Evolutionary conservation across 257 asterid genomes (phyloP).

Genomic region (Echium plantagineum): DNA sequence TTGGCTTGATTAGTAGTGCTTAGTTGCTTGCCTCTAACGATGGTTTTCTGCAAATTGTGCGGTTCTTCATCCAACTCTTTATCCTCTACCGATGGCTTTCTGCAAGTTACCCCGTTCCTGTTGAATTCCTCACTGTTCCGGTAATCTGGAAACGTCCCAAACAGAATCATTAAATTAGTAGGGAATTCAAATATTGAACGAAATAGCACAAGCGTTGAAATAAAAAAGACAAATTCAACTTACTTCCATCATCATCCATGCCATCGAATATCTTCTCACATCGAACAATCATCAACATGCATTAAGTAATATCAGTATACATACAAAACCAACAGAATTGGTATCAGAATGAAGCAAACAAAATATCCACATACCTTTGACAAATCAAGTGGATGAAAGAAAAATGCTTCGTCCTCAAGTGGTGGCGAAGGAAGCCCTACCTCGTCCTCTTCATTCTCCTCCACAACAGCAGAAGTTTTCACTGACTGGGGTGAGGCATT

Average conservation of each 20-base stretch:
- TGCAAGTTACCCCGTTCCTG: constrained; percentile 55
- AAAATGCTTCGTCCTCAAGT: constrained; percentile 71
- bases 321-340: neutral
- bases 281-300: constrained; percentile 16
- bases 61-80: neutral
- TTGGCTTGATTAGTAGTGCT: constrained; percentile 21
- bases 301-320: constrained; percentile 20
- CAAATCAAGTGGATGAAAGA: constrained; percentile 59
- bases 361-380: constrained; percentile 40
- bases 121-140: constrained; percentile 62
- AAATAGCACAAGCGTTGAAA: constrained; percentile 23
- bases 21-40: constrained; percentile 19
- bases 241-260: constrained; percentile 97
- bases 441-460: constrained; percentile 32
- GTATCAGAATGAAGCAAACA: neutral
- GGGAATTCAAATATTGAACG: constrained; percentile 49
- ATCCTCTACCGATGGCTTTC: constrained; percentile 40
- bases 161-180: constrained; percentile 25
- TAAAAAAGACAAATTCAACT: constrained; percentile 35
- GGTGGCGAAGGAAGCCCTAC: constrained; percentile 98
- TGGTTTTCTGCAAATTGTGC: neutral
- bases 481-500: constrained; percentile 47
- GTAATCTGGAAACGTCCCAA: constrained; percentile 56
- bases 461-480: constrained; percentile 36
- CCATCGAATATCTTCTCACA: constrained; percentile 72